Conservation (phyloP, 345 rosid genomes). For the Clarkia xantiana region DNA sequence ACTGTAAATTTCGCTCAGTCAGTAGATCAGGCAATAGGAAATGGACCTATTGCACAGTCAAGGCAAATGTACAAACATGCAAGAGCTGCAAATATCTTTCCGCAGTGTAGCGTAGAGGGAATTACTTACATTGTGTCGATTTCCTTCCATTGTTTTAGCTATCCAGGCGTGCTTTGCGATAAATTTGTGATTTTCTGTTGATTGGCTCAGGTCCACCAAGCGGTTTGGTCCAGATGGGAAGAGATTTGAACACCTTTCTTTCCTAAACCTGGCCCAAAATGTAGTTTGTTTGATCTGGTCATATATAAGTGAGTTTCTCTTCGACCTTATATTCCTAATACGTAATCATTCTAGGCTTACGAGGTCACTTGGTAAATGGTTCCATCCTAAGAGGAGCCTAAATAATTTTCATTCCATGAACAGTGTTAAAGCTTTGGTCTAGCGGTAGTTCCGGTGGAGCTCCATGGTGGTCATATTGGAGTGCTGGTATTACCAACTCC, state of each 20-base stretch:
- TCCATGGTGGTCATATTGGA: conserved; percentile 97
- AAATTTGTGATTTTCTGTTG: conserved; percentile 3
- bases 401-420: neutral
- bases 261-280: conserved; percentile 80
- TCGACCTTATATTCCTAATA: neutral
- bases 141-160: no score
- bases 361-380: no score
- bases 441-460: conserved; percentile 44
- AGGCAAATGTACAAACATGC: no score
- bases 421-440: conserved; percentile 95
- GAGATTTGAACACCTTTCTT: conserved; percentile 87
- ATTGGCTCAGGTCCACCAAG: conserved; percentile 58
- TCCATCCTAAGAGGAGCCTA: neutral
- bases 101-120: no score
- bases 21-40: no score
- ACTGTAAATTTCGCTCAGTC: no score
- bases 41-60: no score
- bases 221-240: conserved; percentile 68
- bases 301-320: conserved; percentile 52
- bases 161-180: neutral
- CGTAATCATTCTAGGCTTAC: no score
- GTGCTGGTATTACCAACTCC: conserved; percentile 91
- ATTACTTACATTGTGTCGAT: no score
- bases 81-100: no score
- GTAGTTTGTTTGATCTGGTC: conserved; percentile 88